These are phyloP conservation scores for Aspergillus ustus DNA, from an alignment of 2,329 filamentous ascomycete genomes.

Conservation along the genomic window DNA sequence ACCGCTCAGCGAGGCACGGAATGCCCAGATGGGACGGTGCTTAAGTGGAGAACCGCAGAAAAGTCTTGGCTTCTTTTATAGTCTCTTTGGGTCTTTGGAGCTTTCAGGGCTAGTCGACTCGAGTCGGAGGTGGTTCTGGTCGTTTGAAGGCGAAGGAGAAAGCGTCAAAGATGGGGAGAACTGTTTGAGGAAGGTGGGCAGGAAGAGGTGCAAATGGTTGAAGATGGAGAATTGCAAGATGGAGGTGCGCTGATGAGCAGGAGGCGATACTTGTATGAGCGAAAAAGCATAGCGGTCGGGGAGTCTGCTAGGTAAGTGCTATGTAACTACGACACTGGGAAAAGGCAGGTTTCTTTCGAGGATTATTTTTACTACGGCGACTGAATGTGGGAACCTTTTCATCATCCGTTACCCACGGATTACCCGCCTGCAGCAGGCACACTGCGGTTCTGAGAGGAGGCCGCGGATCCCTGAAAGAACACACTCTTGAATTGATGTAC, in stretches of 20 bases:
- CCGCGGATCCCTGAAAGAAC: conserved; percentile 5
- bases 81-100: conserved; percentile 8
- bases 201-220: background rate
- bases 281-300: background rate
- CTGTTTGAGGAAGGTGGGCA: conserved; percentile 17
- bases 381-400: conserved; percentile 8
- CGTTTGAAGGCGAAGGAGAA: background rate
- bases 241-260: background rate
- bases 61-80: conserved; percentile 21
- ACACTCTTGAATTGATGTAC: background rate
- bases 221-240: background rate
- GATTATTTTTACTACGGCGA: background rate
- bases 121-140: conserved; percentile 13
- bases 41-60: conserved; percentile 26
- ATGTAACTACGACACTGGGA: conserved; percentile 11
- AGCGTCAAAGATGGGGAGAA: background rate
- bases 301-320: background rate
- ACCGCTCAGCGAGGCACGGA: conserved; percentile 25
- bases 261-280: conserved; percentile 7
- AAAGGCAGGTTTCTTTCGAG: conserved; percentile 4
- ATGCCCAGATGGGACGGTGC: conserved; percentile 30
- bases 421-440: conserved; percentile 6
- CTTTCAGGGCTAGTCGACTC: conserved; percentile 9
- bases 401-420: conserved; percentile 12
- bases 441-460: background rate